phyloP scores from a whole-genome alignment of 2,329 filamentous ascomycete species.

The Colletotrichum sp. region DNA sequence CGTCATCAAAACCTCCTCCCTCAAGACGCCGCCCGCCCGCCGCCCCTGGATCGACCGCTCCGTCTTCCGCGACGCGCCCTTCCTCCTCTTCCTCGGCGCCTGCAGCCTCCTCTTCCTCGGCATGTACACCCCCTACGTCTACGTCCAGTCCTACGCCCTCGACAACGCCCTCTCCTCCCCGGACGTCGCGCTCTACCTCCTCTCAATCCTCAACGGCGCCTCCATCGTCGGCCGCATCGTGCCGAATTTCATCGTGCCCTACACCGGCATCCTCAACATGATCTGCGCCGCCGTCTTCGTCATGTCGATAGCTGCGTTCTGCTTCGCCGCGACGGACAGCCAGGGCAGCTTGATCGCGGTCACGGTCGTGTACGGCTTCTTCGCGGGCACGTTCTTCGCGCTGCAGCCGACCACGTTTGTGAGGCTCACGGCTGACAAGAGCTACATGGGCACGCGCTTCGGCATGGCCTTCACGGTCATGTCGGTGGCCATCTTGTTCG shows the following conservation, averaged over 20 bases:
- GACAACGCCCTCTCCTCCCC: constrained; percentile 33
- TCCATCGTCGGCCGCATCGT: constrained; percentile 49
- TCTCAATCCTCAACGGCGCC: constrained; percentile 49
- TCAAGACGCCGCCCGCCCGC: constrained; percentile 5
- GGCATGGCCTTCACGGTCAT: constrained; percentile 38
- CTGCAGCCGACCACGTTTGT: constrained; percentile 41
- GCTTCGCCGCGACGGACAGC: background rate
- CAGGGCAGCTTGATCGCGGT: constrained; percentile 17
- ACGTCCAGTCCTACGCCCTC: constrained; percentile 45
- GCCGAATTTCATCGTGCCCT: constrained; percentile 39
- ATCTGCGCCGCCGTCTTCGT: constrained; percentile 6
- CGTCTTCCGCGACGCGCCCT: constrained; percentile 41
- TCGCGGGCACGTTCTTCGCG: constrained; percentile 39
- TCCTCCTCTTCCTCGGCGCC: constrained; percentile 37
- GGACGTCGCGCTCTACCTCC: constrained; percentile 41
- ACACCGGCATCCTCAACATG: constrained; percentile 37
- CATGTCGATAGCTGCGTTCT: constrained; percentile 24
- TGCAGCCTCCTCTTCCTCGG: constrained; percentile 46
- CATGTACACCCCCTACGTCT: constrained; percentile 54
- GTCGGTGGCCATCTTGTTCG: constrained; percentile 33
- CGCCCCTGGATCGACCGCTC: constrained; percentile 26
- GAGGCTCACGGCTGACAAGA: constrained; percentile 31
- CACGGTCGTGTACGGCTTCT: constrained; percentile 21
- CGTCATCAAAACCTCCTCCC: constrained; percentile 14
- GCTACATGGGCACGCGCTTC: constrained; percentile 41